phyloP scores from a whole-genome alignment of 129 eudicot species.

The Apium graveolens region DNA sequence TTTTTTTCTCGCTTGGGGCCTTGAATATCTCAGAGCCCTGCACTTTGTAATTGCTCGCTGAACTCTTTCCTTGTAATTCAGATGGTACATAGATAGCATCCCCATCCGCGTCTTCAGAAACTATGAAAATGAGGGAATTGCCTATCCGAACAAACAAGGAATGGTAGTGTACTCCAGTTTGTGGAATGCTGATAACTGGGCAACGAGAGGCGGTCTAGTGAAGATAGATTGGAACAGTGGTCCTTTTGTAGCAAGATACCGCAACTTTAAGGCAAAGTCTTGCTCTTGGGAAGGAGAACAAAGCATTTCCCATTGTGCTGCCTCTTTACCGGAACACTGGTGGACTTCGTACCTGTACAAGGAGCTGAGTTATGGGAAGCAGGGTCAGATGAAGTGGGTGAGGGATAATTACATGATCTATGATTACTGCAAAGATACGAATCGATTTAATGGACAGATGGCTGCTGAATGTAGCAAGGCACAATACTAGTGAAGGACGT shows the following conservation, averaged over 20 bases:
- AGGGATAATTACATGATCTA: slow-evolving; percentile 47
- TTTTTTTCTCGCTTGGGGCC: too few relatives aligned
- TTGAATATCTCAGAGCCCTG: too few relatives aligned
- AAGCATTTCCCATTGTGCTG: slow-evolving; percentile 29
- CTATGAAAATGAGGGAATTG: slow-evolving; percentile 37
- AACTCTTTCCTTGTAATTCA: slow-evolving; percentile 14
- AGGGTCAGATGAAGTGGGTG: slow-evolving; percentile 38
- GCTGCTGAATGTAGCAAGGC: slow-evolving; percentile 51
- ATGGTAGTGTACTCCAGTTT: slow-evolving; percentile 61
- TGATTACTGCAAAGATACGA: slow-evolving; percentile 44
- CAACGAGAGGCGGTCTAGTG: slow-evolving; percentile 54
- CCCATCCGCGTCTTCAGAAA: slow-evolving; percentile 60
- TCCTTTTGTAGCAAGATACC: slow-evolving; percentile 46
- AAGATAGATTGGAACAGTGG: slow-evolving; percentile 52
- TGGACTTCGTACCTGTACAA: slow-evolving; percentile 33
- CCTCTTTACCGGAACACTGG: slow-evolving; percentile 37
- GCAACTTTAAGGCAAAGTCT: slow-evolving; percentile 39
- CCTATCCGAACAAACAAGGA: slow-evolving; percentile 57
- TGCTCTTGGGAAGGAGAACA: slow-evolving; percentile 39
- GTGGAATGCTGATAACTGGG: slow-evolving; percentile 72
- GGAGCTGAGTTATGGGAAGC: slow-evolving; percentile 26
- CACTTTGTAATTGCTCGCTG: background rate
- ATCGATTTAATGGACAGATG: slow-evolving; percentile 35
- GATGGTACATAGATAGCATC: slow-evolving; percentile 59
- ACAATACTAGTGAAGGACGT: slow-evolving; percentile 15